Evolutionary conservation across 495 filamentous ascomycete species (phyloP), one percentile per base, ranked within the genome.

Genomic region (Aspergillus cavernicola): DNA sequence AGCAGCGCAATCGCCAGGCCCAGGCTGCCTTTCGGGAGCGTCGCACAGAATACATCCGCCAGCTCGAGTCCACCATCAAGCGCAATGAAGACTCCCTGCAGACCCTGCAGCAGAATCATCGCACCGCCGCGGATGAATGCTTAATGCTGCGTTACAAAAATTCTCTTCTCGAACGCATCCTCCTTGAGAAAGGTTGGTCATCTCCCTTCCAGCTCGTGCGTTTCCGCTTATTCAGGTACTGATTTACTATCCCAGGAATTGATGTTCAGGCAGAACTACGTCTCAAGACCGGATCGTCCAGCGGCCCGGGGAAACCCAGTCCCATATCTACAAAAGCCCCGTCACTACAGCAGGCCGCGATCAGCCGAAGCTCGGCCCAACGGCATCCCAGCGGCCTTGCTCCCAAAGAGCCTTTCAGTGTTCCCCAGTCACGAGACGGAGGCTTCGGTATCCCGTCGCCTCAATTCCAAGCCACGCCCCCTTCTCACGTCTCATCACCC

Each of bases 81-180:
- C 91, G 90, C 57, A 93, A 97, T 76, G 93, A 98, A 70, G 90
- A 96, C 56, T 87, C 87, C 56, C 76, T 98, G 33, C 86, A 92
- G 57, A 92, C 83, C 58, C 78, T 97, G 51, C 95, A 97, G 69
- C 88, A 93, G 61, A 95, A 89, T 44, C 93, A 97, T 66, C 88
- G 95, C 48, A 89, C 82, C 60, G 95, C 93, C 40, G 93, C 95
- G 26, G 95, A 98, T 66, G 93, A 97, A 68, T 97, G 95, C 67
- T 73, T 97, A 57, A 97, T 97, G 95, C 76, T 98, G 57, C 86
- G 95, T 29, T 97, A 97, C 71, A 97, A 97, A 74, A 98, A 97
- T 69, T 97, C 92, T 22, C 77, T 97, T 38, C 81, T 98, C 9
- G 93, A 98, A 70, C 82, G 95, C 20, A 96, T 98, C 60, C 74